These are phyloP conservation scores for Lachnellula cervina DNA, from an alignment of 2,329 filamentous ascomycete genomes.

Conservation along the genomic window DNA sequence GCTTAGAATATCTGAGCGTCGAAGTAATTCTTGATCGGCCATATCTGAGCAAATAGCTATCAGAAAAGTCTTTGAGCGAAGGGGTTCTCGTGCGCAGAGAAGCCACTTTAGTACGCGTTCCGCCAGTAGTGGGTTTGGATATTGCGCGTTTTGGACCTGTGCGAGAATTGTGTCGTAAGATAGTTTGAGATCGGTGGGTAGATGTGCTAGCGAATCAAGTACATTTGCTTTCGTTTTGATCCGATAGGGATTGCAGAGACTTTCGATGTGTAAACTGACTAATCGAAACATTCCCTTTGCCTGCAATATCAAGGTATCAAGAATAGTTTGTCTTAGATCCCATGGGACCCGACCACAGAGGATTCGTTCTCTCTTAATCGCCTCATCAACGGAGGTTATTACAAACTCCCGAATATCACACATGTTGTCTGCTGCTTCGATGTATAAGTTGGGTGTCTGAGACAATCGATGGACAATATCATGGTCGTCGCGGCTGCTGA, in stretches of 20 bases:
- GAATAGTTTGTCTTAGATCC: background rate
- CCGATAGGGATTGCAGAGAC: conserved; percentile 7
- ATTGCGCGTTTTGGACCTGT: background rate
- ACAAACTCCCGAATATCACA: conserved; percentile 6
- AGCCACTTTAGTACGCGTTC: background rate
- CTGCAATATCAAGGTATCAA: background rate
- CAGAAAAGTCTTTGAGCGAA: background rate
- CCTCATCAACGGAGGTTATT: background rate
- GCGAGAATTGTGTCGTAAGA: background rate
- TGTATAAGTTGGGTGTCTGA: conserved; percentile 1
- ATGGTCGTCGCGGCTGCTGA: conserved; percentile 7
- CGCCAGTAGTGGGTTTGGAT: too few species aligned
- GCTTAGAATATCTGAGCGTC: conserved; percentile 1
- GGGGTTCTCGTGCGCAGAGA: conserved; percentile 1
- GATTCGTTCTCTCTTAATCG: background rate
- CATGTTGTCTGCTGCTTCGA: conserved; percentile 2
- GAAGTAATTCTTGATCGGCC: background rate
- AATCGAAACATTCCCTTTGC: conserved; percentile 12
- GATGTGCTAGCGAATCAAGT: background rate
- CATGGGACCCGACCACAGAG: background rate
- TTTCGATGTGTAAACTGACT: conserved; percentile 11
- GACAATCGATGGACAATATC: conserved; percentile 2
- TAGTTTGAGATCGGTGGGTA: conserved; percentile 1
- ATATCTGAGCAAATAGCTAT: background rate
- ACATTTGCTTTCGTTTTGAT: conserved; percentile 1